Percentiles rank a stretch among this genome's conserved stretches.
Evolutionary conservation across 352 stramenopile genomes (phyloP).

Genomic region (Pythium rishiriense): DNA sequence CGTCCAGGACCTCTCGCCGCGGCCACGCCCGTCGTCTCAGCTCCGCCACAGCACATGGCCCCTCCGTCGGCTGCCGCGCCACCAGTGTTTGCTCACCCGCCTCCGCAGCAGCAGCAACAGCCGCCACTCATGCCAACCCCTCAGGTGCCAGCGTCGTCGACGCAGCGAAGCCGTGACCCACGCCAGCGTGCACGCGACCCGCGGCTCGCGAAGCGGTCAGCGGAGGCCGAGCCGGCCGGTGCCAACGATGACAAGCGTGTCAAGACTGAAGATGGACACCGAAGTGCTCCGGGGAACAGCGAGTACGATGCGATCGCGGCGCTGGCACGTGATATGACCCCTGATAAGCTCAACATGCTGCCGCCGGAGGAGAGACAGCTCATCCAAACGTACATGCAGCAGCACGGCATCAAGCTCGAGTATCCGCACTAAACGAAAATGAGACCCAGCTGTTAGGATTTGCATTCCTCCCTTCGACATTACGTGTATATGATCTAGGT

Average conservation of each 20-base stretch:
- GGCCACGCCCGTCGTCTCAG: not conserved
- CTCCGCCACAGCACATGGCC: not conserved
- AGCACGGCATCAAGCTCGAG: conserved; percentile 58
- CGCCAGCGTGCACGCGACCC: conserved; percentile 51
- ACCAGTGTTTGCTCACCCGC: conserved; percentile 4
- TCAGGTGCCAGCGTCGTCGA: conserved; percentile 7
- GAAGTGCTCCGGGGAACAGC: not conserved
- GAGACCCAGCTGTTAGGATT: not conserved
- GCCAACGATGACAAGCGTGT: conserved; percentile 28
- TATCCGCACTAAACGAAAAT: conserved; percentile 7
- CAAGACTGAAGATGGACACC: conserved; percentile 32
- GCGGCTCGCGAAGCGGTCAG: conserved; percentile 47
- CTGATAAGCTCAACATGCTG: conserved; percentile 79
- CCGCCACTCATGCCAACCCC: conserved; percentile 28
- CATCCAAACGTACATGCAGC: conserved; percentile 78
- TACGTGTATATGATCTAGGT: too few species aligned
- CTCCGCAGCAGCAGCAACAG: conserved; percentile 14
- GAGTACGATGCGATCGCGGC: conserved; percentile 66
- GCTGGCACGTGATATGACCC: conserved; percentile 78
- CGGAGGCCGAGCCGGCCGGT: conserved; percentile 1
- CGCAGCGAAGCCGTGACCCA: conserved; percentile 48
- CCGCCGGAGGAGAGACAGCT: conserved; percentile 79
- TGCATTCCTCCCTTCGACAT: not conserved
- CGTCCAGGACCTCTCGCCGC: conserved; percentile 43
- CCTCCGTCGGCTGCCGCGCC: not conserved